Percentiles rank a stretch among this genome's conserved stretches.
Conservation (phyloP, 768 basidiomycete species). For the Nidularia sp. region DNA sequence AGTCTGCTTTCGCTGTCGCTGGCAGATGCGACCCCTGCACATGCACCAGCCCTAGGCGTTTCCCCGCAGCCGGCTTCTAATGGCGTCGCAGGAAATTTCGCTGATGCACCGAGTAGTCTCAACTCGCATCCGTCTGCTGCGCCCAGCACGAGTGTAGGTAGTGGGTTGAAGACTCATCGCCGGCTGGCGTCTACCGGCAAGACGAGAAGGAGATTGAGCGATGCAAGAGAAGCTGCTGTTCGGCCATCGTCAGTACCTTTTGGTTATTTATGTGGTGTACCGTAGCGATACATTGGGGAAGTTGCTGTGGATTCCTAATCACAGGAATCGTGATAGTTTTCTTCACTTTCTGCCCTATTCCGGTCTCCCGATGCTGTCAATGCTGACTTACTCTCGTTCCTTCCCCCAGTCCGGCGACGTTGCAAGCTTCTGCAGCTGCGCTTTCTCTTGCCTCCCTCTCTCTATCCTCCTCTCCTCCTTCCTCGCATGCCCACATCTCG, state of each 20-base stretch:
- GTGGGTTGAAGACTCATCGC: conserved; percentile 51
- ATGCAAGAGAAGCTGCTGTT: conserved; percentile 73
- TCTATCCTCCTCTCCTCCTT: conserved; percentile 36
- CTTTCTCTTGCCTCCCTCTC: conserved; percentile 43
- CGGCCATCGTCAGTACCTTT: conserved; percentile 62
- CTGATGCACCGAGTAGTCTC: background rate
- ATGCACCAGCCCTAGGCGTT: background rate
- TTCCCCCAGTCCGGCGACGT: conserved; percentile 21
- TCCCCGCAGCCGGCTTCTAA: background rate
- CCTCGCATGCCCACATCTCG: conserved; percentile 15
- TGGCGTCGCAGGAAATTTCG: too few relatives aligned
- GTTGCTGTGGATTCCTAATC: too few relatives aligned
- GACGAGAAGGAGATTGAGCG: conserved; percentile 67
- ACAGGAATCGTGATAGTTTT: background rate
- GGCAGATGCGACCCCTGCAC: conserved; percentile 41
- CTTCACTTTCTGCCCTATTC: background rate
- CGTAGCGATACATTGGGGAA: too few relatives aligned
- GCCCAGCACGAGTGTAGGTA: conserved; percentile 20
- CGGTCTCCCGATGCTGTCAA: background rate
- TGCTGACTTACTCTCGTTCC: background rate
- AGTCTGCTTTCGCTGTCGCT: conserved; percentile 71
- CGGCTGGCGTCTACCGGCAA: conserved; percentile 70
- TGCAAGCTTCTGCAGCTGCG: conserved; percentile 27
- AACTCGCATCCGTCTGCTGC: conserved; percentile 12
- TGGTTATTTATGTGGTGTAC: too few relatives aligned